These are phyloP conservation scores for Fusarium piperis DNA, from an alignment of 2,329 filamentous ascomycete species.

Conservation along the genomic window DNA sequence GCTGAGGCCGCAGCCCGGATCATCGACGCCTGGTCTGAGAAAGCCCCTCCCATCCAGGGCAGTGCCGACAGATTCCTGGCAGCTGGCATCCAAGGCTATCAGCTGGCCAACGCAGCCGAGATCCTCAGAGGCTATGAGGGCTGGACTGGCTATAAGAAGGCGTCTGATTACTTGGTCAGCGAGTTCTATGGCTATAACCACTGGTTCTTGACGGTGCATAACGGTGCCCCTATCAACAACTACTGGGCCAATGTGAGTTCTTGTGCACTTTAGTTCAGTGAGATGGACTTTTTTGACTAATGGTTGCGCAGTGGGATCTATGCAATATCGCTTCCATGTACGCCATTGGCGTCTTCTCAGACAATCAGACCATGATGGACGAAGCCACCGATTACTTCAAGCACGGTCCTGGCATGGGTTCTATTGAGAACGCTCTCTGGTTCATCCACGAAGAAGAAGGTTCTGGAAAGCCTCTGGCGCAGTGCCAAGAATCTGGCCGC, in stretches of 20 bases:
- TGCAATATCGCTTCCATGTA: conserved; percentile 22
- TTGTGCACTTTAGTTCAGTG: neutral
- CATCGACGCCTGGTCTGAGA: conserved; percentile 51
- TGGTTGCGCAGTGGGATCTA: conserved; percentile 18
- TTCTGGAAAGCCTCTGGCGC: conserved; percentile 7
- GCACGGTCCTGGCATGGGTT: conserved; percentile 6
- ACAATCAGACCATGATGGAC: conserved; percentile 14
- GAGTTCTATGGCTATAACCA: neutral
- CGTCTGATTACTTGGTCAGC: conserved; percentile 3
- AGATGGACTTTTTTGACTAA: neutral
- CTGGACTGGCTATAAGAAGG: conserved; percentile 37
- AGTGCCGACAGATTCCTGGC: conserved; percentile 51
- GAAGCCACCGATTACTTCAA: conserved; percentile 24
- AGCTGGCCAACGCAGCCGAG: conserved; percentile 58
- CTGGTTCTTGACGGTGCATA: conserved; percentile 16
- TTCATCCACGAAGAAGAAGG: conserved; percentile 12
- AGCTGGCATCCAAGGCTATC: conserved; percentile 56
- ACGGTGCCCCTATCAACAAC: conserved; percentile 1
- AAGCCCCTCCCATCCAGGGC: conserved; percentile 47
- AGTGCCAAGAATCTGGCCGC: conserved; percentile 26
- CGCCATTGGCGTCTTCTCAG: conserved; percentile 15
- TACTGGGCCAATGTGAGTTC: neutral
- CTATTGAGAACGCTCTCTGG: conserved; percentile 9
- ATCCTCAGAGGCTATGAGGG: conserved; percentile 49
- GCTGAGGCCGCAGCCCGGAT: conserved; percentile 50